phyloP scores from a whole-genome alignment of 768 basidiomycete species.

The Lentinula guzmanii region DNA sequence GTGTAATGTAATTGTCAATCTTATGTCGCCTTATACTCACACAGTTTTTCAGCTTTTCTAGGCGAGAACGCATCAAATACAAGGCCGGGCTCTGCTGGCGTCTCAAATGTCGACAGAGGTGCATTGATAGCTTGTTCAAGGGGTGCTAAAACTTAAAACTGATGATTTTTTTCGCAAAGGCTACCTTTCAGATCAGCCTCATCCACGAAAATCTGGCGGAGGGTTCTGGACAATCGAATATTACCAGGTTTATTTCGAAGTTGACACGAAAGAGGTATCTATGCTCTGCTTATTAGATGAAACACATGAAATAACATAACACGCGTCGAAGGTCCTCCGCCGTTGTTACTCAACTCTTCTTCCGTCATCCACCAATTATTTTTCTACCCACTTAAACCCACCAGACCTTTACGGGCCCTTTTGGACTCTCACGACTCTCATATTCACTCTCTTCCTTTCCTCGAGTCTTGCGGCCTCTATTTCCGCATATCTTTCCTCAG shows the following conservation, averaged over 20 bases:
- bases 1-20: constrained; percentile 29
- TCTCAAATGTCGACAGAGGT: constrained; percentile 52
- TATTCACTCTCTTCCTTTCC: constrained; percentile 88
- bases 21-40: background rate
- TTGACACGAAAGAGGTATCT: constrained; percentile 71
- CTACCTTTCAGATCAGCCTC: constrained; percentile 52
- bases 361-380: constrained; percentile 63
- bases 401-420: constrained; percentile 89
- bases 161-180: constrained; percentile 30
- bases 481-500: constrained; percentile 72
- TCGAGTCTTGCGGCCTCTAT: constrained; percentile 90
- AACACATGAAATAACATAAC: background rate
- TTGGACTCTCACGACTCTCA: constrained; percentile 95
- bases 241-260: constrained; percentile 85
- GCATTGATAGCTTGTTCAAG: constrained; percentile 8
- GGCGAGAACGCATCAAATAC: constrained; percentile 30
- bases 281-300: background rate
- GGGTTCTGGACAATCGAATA: constrained; percentile 82
- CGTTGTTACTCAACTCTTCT: constrained; percentile 76
- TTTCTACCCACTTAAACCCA: constrained; percentile 57
- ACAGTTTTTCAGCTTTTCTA: constrained; percentile 43
- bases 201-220: constrained; percentile 36
- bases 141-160: background rate
- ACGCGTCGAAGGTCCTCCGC: constrained; percentile 49
- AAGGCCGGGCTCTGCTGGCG: constrained; percentile 25